Evolutionary conservation across 2,329 filamentous ascomycete species (phyloP).

Genomic region (Uncinocarpus reesii): DNA sequence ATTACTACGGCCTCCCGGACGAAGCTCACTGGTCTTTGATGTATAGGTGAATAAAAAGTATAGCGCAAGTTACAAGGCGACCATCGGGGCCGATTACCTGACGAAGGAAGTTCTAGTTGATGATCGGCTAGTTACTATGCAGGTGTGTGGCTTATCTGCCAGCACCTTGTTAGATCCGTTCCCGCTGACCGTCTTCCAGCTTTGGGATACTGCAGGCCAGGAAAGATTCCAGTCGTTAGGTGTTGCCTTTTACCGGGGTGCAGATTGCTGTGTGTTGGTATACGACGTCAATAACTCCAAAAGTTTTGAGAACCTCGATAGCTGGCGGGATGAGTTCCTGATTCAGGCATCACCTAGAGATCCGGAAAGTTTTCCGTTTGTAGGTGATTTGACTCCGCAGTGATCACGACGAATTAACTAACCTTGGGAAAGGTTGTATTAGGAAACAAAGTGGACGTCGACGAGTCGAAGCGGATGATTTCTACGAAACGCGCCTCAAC

Average conservation of each 20-base stretch:
- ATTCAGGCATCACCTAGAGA: constrained; percentile 95
- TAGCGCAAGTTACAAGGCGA: constrained; percentile 98
- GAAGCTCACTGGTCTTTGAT: constrained; percentile 4
- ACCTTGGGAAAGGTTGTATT: constrained; percentile 60
- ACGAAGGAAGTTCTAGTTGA: constrained; percentile 97
- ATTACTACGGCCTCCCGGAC: not conserved
- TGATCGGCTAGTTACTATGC: constrained; percentile 96
- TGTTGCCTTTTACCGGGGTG: constrained; percentile 99
- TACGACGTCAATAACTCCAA: constrained; percentile 99
- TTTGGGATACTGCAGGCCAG: constrained; percentile 97
- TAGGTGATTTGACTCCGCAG: constrained; percentile 39
- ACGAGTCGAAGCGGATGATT: constrained; percentile 95
- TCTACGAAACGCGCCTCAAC: constrained; percentile 93
- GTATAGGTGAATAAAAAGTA: constrained; percentile 98
- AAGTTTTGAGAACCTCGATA: constrained; percentile 96
- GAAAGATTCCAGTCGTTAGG: constrained; percentile 98
- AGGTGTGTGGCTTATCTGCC: constrained; percentile 50
- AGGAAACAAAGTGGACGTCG: constrained; percentile 98
- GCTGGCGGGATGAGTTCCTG: constrained; percentile 96
- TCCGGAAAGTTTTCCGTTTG: constrained; percentile 95
- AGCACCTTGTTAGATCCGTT: not conserved
- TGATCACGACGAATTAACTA: constrained; percentile 9
- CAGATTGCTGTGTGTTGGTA: constrained; percentile 97
- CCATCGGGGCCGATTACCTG: constrained; percentile 95
- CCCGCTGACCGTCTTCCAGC: constrained; percentile 94